Base-by-base conservation (phyloP, 2,329 filamentous ascomycete species). In the Aspergillus chevalieri region DNA sequence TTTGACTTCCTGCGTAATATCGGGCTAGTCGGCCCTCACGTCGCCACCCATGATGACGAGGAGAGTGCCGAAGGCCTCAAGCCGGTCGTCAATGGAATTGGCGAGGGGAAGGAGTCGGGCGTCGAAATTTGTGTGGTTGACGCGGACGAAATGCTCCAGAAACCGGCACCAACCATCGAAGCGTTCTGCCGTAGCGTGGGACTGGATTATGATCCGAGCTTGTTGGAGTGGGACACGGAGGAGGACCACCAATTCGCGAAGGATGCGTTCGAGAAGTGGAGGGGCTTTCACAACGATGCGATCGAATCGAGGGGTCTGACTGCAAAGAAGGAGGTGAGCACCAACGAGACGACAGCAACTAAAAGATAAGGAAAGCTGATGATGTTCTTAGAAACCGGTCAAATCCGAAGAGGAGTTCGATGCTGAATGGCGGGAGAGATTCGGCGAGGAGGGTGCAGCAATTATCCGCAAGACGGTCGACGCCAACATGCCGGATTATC, bases 241-340 rank as follows among this genome's bases (percentile, higher is more conserved):
- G 85, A 87, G 56, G 84, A 86, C 60, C 83, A 89, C 58, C 60
- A 72, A 46, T 75, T 80, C 53, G 92, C 91, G 3, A 77, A 79
- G 57, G 78, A 82, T 55, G 84, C 84, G 15, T 97, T 97, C 72
- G 89, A 91, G 73, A 97, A 98, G 75, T 97, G 93, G 93, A 87
- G 84, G 58, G 93, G 93, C 9, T 97, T 95, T 74, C 93, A 97
- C 68, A 87, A 97, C 59, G 93, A 97, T 75, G 93, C 90, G 12
- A 88, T 97, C 60, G 78, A 87, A 58, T 95, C 88, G 65, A 85
- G 79, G 34, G 84, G 83, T 53, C 74, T 98, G 62, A 85, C 85
- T 65, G 82, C 87, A 4, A 65, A 73, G 55, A 49, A 54, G 47
- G 71, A 74, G 52, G 74, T 76, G 67, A 65, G 72, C 53, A 10